Evolutionary conservation across 371 early-diverging fungal genomes (phyloP), one percentile per base, ranked within the genome.

Genomic region (Mucor piriformis): DNA sequence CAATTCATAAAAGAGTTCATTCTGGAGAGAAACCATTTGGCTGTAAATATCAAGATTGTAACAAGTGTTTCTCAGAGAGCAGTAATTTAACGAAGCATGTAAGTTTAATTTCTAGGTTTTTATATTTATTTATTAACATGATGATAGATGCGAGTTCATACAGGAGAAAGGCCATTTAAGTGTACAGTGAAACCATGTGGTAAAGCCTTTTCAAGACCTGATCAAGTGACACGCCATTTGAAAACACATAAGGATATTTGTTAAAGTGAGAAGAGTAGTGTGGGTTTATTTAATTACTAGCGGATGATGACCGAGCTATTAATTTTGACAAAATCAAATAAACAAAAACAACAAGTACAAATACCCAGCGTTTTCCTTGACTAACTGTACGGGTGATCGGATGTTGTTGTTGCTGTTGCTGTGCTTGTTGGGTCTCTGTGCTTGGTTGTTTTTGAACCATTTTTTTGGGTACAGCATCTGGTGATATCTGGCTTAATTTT

Each of bases 21-120:
- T 79, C 87, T n/a, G 88, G 83, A 34, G 91, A 90, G 61, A 87
- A 84, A 40, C 92, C 92, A 2, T 92, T 88, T 70, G 65, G 72
- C 29, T 92, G 92, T 72, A 89, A 87, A 68, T 83, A 77, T 59
- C 76, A 82, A 33, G 88, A 85, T 13, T 92, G 93, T 61, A 73
- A 83, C 23, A 90, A 86, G 63, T 71, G 84, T 61, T 92, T 91
- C 72, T 74, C 87, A 24, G 91, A 91, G 54, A 88, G 87, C 24
- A 88, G 88, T 54, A 92, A 92, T 64, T 66, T 92, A 38, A 90
- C 89, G 3, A 92, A 92, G 67, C 91, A 91, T 73, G 87, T 86
- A 79, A 71, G 75, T 60, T 29, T 8, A 29, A 6, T 29, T 29
- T 29, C 8, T 0, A 6, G 1, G 29, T 23, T 42, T 13, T 37